Percentiles rank a stretch among this genome's conserved stretches.
Evolutionary conservation across 2,329 filamentous ascomycete genomes (phyloP).

Genomic region (Neonectria neomacrospora): DNA sequence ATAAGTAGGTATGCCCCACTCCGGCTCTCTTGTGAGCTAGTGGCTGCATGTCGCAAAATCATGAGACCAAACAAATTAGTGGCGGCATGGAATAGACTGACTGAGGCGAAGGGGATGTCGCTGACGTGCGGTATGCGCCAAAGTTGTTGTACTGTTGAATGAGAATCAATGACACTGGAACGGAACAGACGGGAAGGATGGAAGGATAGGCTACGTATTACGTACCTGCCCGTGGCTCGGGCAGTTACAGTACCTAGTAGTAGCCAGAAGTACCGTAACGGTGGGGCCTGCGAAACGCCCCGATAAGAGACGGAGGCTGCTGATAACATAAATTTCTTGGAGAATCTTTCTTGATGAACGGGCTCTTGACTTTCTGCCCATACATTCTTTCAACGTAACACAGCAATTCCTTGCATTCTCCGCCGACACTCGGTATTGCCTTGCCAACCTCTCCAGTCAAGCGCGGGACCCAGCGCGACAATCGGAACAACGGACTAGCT

Average conservation of each 20-base stretch:
- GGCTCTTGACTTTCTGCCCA: slow-evolving; percentile 7
- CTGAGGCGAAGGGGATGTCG: not conserved
- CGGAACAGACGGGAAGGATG: not conserved
- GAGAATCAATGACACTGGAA: no score
- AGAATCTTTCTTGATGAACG: slow-evolving; percentile 8
- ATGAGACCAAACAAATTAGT: not conserved
- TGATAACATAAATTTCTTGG: slow-evolving; percentile 45
- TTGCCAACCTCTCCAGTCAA: not conserved
- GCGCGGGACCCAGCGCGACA: no score
- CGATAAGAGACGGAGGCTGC: slow-evolving; percentile 25
- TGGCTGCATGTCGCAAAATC: not conserved
- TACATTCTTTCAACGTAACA: not conserved
- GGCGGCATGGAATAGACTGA: not conserved
- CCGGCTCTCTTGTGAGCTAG: slow-evolving; percentile 5
- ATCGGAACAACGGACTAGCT: not conserved
- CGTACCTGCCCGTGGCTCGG: no score
- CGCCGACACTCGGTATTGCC: not conserved
- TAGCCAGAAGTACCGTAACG: slow-evolving; percentile 1
- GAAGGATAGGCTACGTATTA: no score
- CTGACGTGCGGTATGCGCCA: not conserved
- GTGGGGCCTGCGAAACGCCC: not conserved
- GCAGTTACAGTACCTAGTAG: no score
- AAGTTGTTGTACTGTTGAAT: not conserved
- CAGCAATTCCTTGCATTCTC: not conserved
- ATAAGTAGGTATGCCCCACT: slow-evolving; percentile 17